A percentile compares a stretch with the other conserved stretches of the same genome.
phyloP scores from a whole-genome alignment of 768 basidiomycete genomes.

The Pleurotus citrinopileatus region DNA sequence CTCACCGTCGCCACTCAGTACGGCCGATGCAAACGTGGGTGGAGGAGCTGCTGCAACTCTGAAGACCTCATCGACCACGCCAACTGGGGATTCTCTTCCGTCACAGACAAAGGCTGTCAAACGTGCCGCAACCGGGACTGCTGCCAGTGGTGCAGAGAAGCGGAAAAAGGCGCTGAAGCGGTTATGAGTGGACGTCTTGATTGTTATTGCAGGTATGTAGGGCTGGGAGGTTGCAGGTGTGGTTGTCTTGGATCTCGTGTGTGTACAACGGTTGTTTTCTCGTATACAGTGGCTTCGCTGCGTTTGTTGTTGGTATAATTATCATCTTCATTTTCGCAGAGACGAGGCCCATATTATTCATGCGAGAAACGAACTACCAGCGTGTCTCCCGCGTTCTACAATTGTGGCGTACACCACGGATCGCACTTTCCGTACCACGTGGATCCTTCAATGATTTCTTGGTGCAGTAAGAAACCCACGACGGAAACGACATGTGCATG shows the following conservation, averaged over 20 bases:
- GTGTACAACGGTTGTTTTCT: slow-evolving; percentile 2
- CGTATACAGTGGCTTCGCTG: background rate
- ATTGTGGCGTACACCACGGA: no score
- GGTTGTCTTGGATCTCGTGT: background rate
- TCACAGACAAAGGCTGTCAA: slow-evolving; percentile 64
- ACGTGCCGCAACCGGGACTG: slow-evolving; percentile 55
- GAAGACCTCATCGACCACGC: slow-evolving; percentile 28
- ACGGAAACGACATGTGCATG: no score
- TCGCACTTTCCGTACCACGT: no score
- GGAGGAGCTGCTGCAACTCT: slow-evolving; percentile 30
- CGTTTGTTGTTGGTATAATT: slow-evolving; percentile 9
- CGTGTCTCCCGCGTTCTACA: background rate
- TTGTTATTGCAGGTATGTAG: background rate
- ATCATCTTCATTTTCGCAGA: background rate
- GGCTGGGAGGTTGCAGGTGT: background rate
- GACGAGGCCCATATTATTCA: no score
- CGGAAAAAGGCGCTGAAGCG: slow-evolving; percentile 87
- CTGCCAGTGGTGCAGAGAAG: slow-evolving; percentile 64
- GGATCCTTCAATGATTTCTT: no score
- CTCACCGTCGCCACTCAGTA: slow-evolving; percentile 68
- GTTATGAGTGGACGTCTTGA: slow-evolving; percentile 36
- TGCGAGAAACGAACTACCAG: no score
- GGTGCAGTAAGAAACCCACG: no score
- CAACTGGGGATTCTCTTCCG: slow-evolving; percentile 27
- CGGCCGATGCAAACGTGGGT: slow-evolving; percentile 67